Percentiles rank a stretch among this genome's conserved stretches.
These are phyloP conservation scores for Auriscalpium vulgare DNA, from an alignment of 768 basidiomycete genomes.

Conservation along the genomic window DNA sequence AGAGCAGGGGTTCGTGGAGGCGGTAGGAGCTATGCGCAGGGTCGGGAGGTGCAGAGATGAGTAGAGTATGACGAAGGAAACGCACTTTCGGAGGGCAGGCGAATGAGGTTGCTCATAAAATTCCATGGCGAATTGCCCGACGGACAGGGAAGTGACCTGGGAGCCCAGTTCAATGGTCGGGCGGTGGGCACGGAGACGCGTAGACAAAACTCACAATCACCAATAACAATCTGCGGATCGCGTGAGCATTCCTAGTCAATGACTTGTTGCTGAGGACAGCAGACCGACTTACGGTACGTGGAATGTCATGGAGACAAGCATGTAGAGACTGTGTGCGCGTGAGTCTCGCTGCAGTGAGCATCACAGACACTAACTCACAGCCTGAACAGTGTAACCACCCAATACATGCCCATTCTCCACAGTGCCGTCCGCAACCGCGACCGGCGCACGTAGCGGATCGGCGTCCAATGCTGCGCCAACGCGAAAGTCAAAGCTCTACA, in stretches of 20 bases:
- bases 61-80: conserved; percentile 5
- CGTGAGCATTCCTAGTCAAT: not conserved
- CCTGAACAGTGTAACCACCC: conserved; percentile 48
- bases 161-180: not conserved
- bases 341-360: not conserved
- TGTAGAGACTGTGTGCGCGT: conserved; percentile 43
- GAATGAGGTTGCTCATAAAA: conserved; percentile 26
- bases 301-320: conserved; percentile 68
- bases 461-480: conserved; percentile 41
- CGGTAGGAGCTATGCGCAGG: not conserved
- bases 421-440: conserved; percentile 38
- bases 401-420: conserved; percentile 51
- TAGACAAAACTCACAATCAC: conserved; percentile 34
- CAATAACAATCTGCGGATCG: conserved; percentile 35
- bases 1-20: conserved; percentile 1
- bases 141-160: conserved; percentile 49
- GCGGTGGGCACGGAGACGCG: not conserved
- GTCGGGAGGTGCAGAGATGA: not conserved
- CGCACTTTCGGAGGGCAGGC: conserved; percentile 7
- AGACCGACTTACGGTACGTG: conserved; percentile 48
- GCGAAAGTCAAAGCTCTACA: conserved; percentile 42
- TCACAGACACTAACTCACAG: conserved; percentile 36
- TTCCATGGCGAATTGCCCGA: conserved; percentile 53
- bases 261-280: not conserved
- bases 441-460: conserved; percentile 27